Evolutionary conservation across 2,329 filamentous ascomycete genomes (phyloP), one percentile per base, ranked within the genome.

Genomic region (Purpureocillium lavendulum): DNA sequence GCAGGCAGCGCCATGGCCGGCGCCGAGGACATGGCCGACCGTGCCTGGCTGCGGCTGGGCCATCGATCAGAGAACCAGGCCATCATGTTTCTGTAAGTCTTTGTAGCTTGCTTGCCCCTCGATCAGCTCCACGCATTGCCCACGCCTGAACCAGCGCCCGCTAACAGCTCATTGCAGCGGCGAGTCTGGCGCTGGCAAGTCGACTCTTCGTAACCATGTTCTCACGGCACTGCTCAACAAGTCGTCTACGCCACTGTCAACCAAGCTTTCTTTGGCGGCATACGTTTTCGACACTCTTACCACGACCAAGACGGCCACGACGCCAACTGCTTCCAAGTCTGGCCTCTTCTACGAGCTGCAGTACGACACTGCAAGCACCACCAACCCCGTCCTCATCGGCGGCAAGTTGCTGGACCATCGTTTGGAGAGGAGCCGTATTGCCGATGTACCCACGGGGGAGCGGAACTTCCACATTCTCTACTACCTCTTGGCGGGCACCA

Each of bases 201-300:
- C 92, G 0, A 98, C 92, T 0, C 72, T 97, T 54, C 83, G 92
- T 45, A 86, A 87, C 33, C 92, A 97, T 60, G 70, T 96, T 40
- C 70, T 98, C 34, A 84, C 88, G 17, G 79, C 89, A 1, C 73
- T 98, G 39, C 76, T 98, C 24, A 83, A 83, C 53, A 94, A 89
- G 60, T 92, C 89, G 2, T 88, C 87, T 0, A 97, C 92, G 11
- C 92, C 92, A 1, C 69, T 98, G 3, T 97, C 90, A 2, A 87
- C 82, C 49, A 98, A 96, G 62, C 73, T 96, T 15, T 96, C 90
- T 3, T 82, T 94, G 36, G 90, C 90, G 16, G 84, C 90, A 33
- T 98, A 96, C 59, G 79, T 97, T 44, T 98, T 98, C 59, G 92
- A 98, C 58, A 85, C 87, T 2, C 75, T 98, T 43, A 98, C 92